Conservation (phyloP, 2,329 filamentous ascomycete species). For the Penicillium sp. region DNA sequence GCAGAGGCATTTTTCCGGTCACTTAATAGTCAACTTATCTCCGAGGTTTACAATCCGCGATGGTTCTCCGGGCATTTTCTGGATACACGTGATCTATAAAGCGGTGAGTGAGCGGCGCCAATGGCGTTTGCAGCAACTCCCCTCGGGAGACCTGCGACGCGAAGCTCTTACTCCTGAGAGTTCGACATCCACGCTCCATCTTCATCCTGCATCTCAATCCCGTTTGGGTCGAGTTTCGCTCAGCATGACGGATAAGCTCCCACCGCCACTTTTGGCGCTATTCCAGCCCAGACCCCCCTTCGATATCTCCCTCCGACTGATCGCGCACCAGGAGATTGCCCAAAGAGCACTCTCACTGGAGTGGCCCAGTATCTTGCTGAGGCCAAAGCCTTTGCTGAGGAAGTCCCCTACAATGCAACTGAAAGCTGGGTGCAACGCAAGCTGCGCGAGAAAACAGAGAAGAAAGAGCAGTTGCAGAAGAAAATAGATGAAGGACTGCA, state of each 20-base stretch:
- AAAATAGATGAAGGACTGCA: slow-evolving; percentile 63
- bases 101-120: slow-evolving; percentile 3
- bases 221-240: slow-evolving; percentile 20
- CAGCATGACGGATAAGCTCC: slow-evolving; percentile 93
- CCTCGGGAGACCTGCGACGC: slow-evolving; percentile 15
- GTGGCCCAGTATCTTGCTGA: slow-evolving; percentile 73
- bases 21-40: slow-evolving; percentile 6
- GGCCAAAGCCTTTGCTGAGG: slow-evolving; percentile 73
- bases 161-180: slow-evolving; percentile 21
- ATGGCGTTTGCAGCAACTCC: slow-evolving; percentile 12
- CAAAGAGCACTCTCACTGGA: slow-evolving; percentile 69
- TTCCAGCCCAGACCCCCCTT: slow-evolving; percentile 90
- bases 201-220: slow-evolving; percentile 1
- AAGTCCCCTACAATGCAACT: slow-evolving; percentile 73
- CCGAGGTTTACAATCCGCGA: slow-evolving; percentile 6
- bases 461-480: slow-evolving; percentile 65
- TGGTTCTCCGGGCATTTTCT: slow-evolving; percentile 29
- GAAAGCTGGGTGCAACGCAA: slow-evolving; percentile 91
- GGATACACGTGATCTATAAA: slow-evolving; percentile 7
- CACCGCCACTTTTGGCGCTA: slow-evolving; percentile 85
- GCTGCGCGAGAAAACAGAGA: slow-evolving; percentile 80
- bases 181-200: slow-evolving; percentile 18
- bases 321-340: slow-evolving; percentile 76
- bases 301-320: slow-evolving; percentile 85
- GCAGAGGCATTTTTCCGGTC: slow-evolving; percentile 43